Evolutionary conservation across 2,329 filamentous ascomycete genomes (phyloP).

Genomic region (Diaporthe aspalathi): DNA sequence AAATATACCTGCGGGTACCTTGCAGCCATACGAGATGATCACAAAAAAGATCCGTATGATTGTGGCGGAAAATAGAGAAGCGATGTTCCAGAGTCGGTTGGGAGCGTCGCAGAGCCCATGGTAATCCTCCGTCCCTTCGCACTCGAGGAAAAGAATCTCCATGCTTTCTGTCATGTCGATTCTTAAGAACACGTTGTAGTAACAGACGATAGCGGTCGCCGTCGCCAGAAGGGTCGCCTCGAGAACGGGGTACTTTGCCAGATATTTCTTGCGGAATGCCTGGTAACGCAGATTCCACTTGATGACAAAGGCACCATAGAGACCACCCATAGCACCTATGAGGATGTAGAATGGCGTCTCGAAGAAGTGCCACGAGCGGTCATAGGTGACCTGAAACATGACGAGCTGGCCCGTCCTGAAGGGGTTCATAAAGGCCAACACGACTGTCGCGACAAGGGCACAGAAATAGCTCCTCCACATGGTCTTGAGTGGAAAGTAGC

Average conservation of each 20-base stretch:
- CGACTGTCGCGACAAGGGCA: slow-evolving; percentile 91
- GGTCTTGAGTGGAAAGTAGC: slow-evolving; percentile 95
- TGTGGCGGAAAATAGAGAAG: slow-evolving; percentile 83
- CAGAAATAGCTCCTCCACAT: slow-evolving; percentile 99
- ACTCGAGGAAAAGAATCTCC: slow-evolving; percentile 96
- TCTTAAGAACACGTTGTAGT: slow-evolving; percentile 92
- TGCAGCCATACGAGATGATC: slow-evolving; percentile 96
- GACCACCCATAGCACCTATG: slow-evolving; percentile 90
- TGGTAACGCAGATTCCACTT: slow-evolving; percentile 96
- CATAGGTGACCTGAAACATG: slow-evolving; percentile 98
- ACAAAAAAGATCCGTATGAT: slow-evolving; percentile 84
- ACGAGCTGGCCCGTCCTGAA: slow-evolving; percentile 97
- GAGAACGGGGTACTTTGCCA: slow-evolving; percentile 83
- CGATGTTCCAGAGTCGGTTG: slow-evolving; percentile 80
- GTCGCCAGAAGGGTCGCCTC: slow-evolving; percentile 88
- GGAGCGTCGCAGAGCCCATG: slow-evolving; percentile 86
- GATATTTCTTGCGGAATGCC: slow-evolving; percentile 92
- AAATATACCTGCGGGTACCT: slow-evolving; percentile 97
- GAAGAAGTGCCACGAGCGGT: slow-evolving; percentile 98
- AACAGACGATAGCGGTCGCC: slow-evolving; percentile 91
- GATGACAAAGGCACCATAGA: slow-evolving; percentile 97
- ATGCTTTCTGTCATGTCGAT: slow-evolving; percentile 99
- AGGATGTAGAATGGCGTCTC: slow-evolving; percentile 93
- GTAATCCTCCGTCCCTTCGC: slow-evolving; percentile 88
- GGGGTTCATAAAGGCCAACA: slow-evolving; percentile 95